phyloP scores from a whole-genome alignment of 2,329 filamentous ascomycete genomes.

The Neonectria hederae region DNA sequence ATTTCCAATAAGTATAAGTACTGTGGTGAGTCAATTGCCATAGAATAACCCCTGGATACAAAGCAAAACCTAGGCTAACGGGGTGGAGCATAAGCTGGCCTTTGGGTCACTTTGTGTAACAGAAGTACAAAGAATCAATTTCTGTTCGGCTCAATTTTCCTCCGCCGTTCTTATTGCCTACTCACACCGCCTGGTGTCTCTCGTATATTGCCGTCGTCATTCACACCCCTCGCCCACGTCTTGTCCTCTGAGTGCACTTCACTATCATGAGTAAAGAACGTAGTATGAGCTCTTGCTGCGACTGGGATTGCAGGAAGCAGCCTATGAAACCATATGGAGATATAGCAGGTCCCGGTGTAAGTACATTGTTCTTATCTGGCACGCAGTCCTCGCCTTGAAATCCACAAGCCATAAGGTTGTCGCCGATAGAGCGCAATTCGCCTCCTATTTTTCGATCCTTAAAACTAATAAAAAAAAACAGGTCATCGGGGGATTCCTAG shows the following conservation, averaged over 20 bases:
- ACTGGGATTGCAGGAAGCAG: neutral
- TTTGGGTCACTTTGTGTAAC: neutral
- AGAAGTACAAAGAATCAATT: neutral
- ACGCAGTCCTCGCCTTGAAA: neutral
- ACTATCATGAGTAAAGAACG: neutral
- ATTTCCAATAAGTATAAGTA: no score
- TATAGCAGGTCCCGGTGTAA: conserved; percentile 12
- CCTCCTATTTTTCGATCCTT: fast-evolving
- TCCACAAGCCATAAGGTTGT: neutral
- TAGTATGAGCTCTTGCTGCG: neutral
- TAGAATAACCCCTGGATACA: no score
- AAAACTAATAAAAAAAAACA: neutral
- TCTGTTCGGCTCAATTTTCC: neutral
- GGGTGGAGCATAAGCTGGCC: no score
- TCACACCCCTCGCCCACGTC: neutral
- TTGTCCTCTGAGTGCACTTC: neutral
- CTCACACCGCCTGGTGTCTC: neutral
- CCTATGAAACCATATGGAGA: neutral
- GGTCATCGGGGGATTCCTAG: conserved; percentile 17
- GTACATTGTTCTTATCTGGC: neutral
- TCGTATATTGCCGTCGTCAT: neutral
- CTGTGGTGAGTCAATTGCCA: no score
- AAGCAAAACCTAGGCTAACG: no score
- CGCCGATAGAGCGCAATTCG: neutral
- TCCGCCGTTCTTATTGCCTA: neutral